Evolutionary conservation across 176 grass and related monocot genomes (phyloP).

Genomic region (Eragrostis curvula): DNA sequence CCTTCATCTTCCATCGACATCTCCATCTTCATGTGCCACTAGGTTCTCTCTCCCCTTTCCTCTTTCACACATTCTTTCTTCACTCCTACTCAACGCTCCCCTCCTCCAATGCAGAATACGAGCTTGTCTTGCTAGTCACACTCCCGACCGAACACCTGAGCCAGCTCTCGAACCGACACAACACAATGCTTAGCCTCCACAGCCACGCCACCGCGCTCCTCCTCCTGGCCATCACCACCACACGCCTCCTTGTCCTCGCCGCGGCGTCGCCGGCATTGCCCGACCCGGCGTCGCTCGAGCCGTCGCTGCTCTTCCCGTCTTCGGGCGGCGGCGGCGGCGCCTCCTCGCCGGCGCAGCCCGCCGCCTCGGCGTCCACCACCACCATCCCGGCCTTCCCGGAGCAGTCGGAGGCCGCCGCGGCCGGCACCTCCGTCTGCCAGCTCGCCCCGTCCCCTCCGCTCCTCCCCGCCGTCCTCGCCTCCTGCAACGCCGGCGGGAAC

Average conservation of each 20-base stretch:
- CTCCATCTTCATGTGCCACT: neutral
- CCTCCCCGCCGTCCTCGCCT: conserved; percentile 60
- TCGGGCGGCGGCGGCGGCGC: neutral
- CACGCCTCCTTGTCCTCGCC: conserved; percentile 26
- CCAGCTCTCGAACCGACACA: neutral
- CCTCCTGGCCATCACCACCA: conserved; percentile 32
- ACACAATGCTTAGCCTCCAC: conserved; percentile 39
- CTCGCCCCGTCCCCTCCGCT: conserved; percentile 60
- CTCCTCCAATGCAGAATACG: neutral
- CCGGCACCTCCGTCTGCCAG: conserved; percentile 70
- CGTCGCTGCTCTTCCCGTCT: conserved; percentile 59
- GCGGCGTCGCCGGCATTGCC: conserved; percentile 27
- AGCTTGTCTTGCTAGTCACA: neutral
- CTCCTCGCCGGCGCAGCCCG: conserved; percentile 17
- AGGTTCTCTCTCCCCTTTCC: neutral
- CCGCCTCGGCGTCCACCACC: neutral
- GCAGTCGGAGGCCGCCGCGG: conserved; percentile 72
- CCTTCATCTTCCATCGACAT: neutral
- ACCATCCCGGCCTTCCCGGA: conserved; percentile 97
- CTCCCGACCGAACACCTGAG: neutral
- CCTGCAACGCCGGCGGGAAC: conserved; percentile 48
- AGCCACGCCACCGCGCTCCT: neutral
- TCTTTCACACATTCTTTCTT: neutral
- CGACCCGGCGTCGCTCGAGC: conserved; percentile 45
- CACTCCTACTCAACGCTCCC: neutral